Base-by-base conservation (phyloP, 768 basidiomycete genomes). In the Cystoderma amianthinum region DNA sequence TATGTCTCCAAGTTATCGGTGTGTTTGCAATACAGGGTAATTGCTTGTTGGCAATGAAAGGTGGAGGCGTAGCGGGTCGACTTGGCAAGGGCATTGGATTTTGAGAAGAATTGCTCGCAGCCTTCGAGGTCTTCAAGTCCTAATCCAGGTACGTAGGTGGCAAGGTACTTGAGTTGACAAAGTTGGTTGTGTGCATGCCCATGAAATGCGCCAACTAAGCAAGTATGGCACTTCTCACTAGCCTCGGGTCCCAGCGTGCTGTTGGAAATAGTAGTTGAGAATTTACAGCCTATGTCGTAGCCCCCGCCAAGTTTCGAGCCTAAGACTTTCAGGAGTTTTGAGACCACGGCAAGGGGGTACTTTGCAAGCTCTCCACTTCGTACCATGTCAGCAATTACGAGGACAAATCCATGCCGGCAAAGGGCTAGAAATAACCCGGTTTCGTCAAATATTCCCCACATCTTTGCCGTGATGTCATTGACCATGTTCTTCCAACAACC, bases 361-460 rank as follows among this genome's bases (percentile, higher is more conserved):
- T 57, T 53, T 19, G 56, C 60, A 56, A 53, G 42, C 32, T 62
- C 56, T 1, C 60, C 56, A 35, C 60, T 62, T 10, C 42, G 39
- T 4, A 61, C 53, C 59, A 57, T 63, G 39, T 56, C 56, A 10
- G 41, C 46, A 1, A 57, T 28, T 2, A 51, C 35, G 0, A 60
- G 39, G 0, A 54, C 48, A 58, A n/a, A n/a, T n/a, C n/a, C n/a
- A n/a, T n/a, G n/a, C n/a, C n/a, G n/a, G n/a, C n/a, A n/a, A n/a
- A n/a, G 45, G 1, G 48, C 41, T 3, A 62, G 32, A 18, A 60
- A 63, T 2, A 59, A 37, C 0, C 61, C 58, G 1, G 59, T 59
- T 45, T 62, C 60, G 12, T 60, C 54, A 45, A 60, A 64, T 0
- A 62, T 46, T 0, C 50, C 55, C 61, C 58, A 61, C 49, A 53